A percentile compares a stretch with the other conserved stretches of the same genome.
Conservation (phyloP, 441 rosid genomes). For the Euphorbia schlechtendalii region DNA sequence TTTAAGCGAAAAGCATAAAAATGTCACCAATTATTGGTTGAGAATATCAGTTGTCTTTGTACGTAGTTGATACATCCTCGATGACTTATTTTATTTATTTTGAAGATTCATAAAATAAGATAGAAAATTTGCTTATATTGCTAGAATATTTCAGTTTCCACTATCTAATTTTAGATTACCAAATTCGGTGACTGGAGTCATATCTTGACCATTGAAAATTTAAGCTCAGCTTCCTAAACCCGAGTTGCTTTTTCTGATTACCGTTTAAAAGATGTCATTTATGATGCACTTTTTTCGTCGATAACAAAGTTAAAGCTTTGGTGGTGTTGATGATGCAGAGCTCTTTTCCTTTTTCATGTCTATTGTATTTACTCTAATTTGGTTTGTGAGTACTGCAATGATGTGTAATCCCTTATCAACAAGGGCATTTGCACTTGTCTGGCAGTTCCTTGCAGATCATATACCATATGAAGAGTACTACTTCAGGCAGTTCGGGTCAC, state of each 20-base stretch:
- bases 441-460: conserved; percentile 57
- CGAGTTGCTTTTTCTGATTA: conserved; percentile 4
- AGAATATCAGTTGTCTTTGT: not conserved
- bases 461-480: conserved; percentile 69
- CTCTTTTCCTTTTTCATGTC: conserved; percentile 35
- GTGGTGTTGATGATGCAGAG: conserved; percentile 18
- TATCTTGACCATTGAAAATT: not conserved
- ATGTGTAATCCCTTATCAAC: conserved; percentile 71
- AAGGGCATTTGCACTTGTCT: conserved; percentile 42
- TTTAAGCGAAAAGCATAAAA: not conserved
- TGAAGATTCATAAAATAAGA: not conserved
- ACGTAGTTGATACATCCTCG: not conserved
- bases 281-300: conserved; percentile 17
- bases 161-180: not conserved
- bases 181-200: not conserved
- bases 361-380: conserved; percentile 7
- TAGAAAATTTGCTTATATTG: not conserved
- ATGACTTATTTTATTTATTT: not conserved
- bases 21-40: not conserved
- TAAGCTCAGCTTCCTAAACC: not conserved
- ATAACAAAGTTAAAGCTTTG: conserved; percentile 15
- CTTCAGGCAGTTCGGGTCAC: conserved; percentile 51
- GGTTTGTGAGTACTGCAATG: conserved; percentile 54
- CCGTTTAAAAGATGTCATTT: conserved; percentile 17
- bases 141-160: not conserved